Conservation (phyloP, 495 filamentous ascomycete species). For the Poronia punctata region DNA sequence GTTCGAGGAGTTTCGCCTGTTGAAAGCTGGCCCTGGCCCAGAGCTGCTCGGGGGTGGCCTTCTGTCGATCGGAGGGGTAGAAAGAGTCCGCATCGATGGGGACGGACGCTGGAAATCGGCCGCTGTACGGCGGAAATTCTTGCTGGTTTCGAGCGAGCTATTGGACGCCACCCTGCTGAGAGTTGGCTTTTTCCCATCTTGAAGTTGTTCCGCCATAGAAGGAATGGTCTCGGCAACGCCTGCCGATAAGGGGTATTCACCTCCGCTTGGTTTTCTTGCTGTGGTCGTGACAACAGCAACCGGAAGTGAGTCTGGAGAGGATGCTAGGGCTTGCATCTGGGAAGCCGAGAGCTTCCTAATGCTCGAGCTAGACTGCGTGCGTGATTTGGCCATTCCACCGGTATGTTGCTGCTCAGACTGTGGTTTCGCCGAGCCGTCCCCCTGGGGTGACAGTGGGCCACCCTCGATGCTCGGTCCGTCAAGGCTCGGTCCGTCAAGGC, state of each 20-base stretch:
- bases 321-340: constrained; percentile 48
- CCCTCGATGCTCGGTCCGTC: too few species aligned
- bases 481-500: too few species aligned
- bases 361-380: constrained; percentile 21
- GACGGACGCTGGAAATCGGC: constrained; percentile 24
- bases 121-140: constrained; percentile 14
- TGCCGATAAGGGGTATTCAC: constrained; percentile 30
- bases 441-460: not conserved
- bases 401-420: constrained; percentile 1
- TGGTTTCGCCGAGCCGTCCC: not conserved
- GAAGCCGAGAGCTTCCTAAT: constrained; percentile 49
- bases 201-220: constrained; percentile 25
- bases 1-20: constrained; percentile 27
- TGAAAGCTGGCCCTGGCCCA: constrained; percentile 13
- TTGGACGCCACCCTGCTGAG: not conserved
- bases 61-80: constrained; percentile 37
- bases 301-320: constrained; percentile 45
- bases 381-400: constrained; percentile 9
- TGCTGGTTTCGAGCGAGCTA: constrained; percentile 1
- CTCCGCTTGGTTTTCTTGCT: constrained; percentile 21
- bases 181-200: constrained; percentile 7
- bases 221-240: constrained; percentile 24
- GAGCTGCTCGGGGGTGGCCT: constrained; percentile 24
- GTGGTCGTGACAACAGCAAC: constrained; percentile 25
- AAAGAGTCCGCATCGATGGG: constrained; percentile 31